These are phyloP conservation scores for Thalassiosira livingstoniorum DNA, from an alignment of 352 stramenopile genomes.

Conservation along the genomic window DNA sequence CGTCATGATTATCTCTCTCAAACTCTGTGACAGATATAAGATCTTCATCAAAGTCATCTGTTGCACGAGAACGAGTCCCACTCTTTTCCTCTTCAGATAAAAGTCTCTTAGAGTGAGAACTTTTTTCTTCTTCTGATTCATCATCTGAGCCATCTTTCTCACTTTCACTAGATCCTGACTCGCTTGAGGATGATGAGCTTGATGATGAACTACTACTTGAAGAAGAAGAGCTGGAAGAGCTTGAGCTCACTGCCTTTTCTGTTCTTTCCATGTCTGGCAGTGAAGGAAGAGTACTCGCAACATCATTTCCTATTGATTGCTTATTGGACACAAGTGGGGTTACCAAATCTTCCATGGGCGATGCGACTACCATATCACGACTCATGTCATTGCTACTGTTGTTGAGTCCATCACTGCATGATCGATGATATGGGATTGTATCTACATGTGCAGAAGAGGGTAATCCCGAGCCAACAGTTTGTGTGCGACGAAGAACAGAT, in stretches of 20 bases:
- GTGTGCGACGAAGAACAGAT: no score
- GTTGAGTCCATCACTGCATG: constrained; percentile 31
- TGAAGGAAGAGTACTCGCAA: constrained; percentile 11
- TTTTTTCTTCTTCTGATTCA: constrained; percentile 6
- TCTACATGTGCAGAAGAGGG: constrained; percentile 1
- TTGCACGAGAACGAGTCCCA: constrained; percentile 35
- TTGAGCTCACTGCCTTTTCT: constrained; percentile 58
- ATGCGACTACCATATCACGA: constrained; percentile 1
- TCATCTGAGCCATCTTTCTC: constrained; percentile 65
- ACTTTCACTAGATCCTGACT: constrained; percentile 64
- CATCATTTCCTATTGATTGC: constrained; percentile 17
- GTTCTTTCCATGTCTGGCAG: constrained; percentile 39
- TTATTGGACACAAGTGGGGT: constrained; percentile 55
- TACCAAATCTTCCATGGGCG: constrained; percentile 22
- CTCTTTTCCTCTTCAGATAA: constrained; percentile 44
- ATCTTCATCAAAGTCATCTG: constrained; percentile 64
- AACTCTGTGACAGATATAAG: constrained; percentile 71
- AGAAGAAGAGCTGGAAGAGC: constrained; percentile 68
- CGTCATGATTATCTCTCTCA: constrained; percentile 51
- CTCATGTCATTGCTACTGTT: constrained; percentile 16
- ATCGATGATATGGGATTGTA: constrained; percentile 21
- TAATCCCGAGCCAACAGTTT: no score
- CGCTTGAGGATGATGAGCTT: constrained; percentile 7
- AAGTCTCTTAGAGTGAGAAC: constrained; percentile 1
- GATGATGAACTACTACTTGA: no score